Percentiles rank a stretch among this genome's conserved stretches.
These are phyloP conservation scores for Neurospora sp. DNA, from an alignment of 495 filamentous ascomycete species.

Conservation along the genomic window DNA sequence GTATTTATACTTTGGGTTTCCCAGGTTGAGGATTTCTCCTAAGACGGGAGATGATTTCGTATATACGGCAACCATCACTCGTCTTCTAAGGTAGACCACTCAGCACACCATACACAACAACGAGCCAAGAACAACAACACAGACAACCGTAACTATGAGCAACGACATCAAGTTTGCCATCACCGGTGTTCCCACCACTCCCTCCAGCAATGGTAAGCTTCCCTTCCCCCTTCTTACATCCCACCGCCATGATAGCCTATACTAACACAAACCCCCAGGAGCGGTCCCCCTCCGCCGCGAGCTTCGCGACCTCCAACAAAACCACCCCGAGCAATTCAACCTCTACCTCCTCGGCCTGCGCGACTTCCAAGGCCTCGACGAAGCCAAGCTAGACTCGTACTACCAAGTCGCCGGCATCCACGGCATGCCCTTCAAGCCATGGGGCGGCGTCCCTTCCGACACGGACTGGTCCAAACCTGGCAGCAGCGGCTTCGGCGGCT, in stretches of 20 bases:
- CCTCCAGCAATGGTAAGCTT: constrained; percentile 8
- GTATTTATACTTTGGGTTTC: not conserved
- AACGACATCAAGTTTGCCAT: constrained; percentile 12
- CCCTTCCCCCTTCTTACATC: not conserved
- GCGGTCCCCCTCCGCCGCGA: constrained; percentile 20
- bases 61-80: too few species aligned
- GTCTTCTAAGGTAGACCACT: too few species aligned
- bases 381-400: constrained; percentile 16
- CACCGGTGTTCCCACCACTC: constrained; percentile 19
- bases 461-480: constrained; percentile 21
- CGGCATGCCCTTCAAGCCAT: constrained; percentile 32
- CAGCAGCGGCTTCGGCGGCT: constrained; percentile 36
- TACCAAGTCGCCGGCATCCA: constrained; percentile 37
- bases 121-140: not conserved
- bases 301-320: constrained; percentile 21
- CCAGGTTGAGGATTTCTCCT: accelerated
- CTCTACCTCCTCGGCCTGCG: constrained; percentile 19
- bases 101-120: not conserved
- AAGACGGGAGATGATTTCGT: too few species aligned
- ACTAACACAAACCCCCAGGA: not conserved
- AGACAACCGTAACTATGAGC: constrained; percentile 6
- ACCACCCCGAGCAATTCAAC: constrained; percentile 23
- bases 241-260: not conserved
- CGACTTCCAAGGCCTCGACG: constrained; percentile 13
- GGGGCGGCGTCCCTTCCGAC: constrained; percentile 25